Conservation (phyloP, 257 asterid species). For the Primulina huaijiensis region DNA sequence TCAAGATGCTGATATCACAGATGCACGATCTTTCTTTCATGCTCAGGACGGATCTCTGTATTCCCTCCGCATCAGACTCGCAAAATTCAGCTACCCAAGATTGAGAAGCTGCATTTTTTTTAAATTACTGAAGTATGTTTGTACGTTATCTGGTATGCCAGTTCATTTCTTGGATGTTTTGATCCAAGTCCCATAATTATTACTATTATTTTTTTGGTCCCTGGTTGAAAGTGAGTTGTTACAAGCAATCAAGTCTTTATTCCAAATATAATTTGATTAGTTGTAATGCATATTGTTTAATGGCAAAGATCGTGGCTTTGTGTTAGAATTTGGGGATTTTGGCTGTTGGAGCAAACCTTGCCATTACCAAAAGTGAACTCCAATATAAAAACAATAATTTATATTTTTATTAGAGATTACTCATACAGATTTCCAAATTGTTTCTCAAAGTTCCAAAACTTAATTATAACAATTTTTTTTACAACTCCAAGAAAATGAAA, state of each 20-base stretch:
- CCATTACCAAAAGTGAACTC: too few species aligned
- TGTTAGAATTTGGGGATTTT: too few species aligned
- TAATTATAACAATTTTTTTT: too few species aligned
- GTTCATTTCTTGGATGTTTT: slow-evolving; percentile 26
- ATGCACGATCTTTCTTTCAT: slow-evolving; percentile 46
- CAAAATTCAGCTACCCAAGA: slow-evolving; percentile 20
- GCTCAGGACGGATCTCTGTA: slow-evolving; percentile 33
- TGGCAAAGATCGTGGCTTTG: too few species aligned
- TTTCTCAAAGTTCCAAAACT: too few species aligned
- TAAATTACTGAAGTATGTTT: slow-evolving; percentile 5
- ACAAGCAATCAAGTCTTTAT: not conserved
- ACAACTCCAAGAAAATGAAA: too few species aligned
- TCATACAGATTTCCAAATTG: too few species aligned
- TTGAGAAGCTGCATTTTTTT: slow-evolving; percentile 22
- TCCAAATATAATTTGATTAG: not conserved
- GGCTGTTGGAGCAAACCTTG: too few species aligned
- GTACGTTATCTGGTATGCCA: slow-evolving; percentile 8
- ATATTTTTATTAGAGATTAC: too few species aligned
- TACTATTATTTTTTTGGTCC: not conserved
- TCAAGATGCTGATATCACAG: slow-evolving; percentile 39
- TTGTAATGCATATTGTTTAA: too few species aligned
- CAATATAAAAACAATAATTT: too few species aligned
- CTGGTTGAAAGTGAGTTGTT: not conserved
- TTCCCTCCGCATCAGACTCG: slow-evolving; percentile 29
- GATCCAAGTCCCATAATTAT: slow-evolving; percentile 23